Conservation (phyloP, 2,329 filamentous ascomycete species). For the Ceratocystis ficicola region DNA sequence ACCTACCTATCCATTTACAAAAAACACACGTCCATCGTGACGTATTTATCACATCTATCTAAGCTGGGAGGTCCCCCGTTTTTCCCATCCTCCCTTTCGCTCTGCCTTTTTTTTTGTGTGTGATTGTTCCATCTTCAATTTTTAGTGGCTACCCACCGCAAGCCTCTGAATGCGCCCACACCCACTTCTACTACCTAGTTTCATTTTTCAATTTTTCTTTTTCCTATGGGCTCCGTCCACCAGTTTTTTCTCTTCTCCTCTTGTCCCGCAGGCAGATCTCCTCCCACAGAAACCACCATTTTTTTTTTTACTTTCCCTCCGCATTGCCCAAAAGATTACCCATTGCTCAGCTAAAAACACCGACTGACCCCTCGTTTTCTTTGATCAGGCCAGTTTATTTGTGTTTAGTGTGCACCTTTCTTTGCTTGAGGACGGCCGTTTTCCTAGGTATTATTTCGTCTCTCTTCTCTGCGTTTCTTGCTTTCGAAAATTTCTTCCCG, state of each 20-base stretch:
- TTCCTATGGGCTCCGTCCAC: conserved; percentile 16
- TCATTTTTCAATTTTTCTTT: conserved; percentile 14
- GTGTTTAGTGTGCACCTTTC: conserved; percentile 11
- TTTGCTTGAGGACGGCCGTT: conserved; percentile 1
- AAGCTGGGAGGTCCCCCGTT: background rate
- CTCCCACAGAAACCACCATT: conserved; percentile 18
- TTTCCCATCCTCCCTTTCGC: background rate
- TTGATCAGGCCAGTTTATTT: conserved; percentile 9
- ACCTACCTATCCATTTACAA: background rate
- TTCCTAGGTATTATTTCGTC: conserved; percentile 6
- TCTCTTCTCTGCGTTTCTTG: conserved; percentile 11
- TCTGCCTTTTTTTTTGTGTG: conserved; percentile 10
- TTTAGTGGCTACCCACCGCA: conserved; percentile 11
- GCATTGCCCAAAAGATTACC: conserved; percentile 14
- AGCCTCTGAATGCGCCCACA: conserved; percentile 16
- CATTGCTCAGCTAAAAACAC: conserved; percentile 9
- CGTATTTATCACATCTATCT: background rate
- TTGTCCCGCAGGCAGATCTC: conserved; percentile 19
- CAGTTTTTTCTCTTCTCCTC: conserved; percentile 18
- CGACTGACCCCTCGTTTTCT: conserved; percentile 15
- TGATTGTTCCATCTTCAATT: conserved; percentile 10
- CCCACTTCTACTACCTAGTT: conserved; percentile 17
- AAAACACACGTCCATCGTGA: conserved; percentile 7
- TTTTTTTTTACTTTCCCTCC: conserved; percentile 14
- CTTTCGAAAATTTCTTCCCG: conserved; percentile 21